phyloP scores from a whole-genome alignment of 2,329 filamentous ascomycete genomes.

The Didymella segeticola region DNA sequence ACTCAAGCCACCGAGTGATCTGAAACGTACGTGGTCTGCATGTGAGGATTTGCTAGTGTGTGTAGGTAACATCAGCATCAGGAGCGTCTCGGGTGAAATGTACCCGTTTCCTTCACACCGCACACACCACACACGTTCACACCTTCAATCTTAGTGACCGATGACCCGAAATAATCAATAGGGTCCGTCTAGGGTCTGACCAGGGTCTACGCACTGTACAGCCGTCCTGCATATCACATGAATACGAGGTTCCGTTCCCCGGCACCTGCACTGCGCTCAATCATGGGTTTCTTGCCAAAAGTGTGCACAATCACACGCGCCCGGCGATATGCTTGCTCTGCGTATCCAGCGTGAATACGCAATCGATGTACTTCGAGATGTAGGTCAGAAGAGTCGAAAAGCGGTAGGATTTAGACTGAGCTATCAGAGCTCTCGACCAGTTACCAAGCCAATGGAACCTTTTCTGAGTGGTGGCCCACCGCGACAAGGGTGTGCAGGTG shows the following conservation, averaged over 20 bases:
- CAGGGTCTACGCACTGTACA: neutral
- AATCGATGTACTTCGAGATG: neutral
- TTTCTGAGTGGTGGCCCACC: neutral
- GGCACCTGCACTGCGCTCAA: neutral
- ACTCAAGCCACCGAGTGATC: no score
- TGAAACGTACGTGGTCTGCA: neutral
- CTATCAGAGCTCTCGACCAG: neutral
- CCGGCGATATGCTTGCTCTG: no score
- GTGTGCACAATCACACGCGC: no score
- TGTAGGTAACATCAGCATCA: neutral
- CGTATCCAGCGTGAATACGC: neutral
- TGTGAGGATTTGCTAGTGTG: neutral
- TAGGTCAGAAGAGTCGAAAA: neutral
- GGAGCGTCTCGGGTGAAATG: neutral
- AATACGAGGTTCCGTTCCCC: neutral
- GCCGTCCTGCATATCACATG: neutral
- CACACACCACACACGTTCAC: no score
- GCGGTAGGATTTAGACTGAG: neutral
- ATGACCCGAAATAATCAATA: neutral
- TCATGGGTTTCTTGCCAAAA: no score
- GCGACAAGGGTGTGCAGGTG: neutral
- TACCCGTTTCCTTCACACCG: neutral
- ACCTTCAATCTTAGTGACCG: neutral
- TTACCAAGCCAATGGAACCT: neutral
- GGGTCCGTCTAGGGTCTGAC: slow-evolving; percentile 1